A percentile compares a stretch with the other conserved stretches of the same genome.
Evolutionary conservation across 768 basidiomycete species (phyloP).

Genomic region (Podaxis sp.): DNA sequence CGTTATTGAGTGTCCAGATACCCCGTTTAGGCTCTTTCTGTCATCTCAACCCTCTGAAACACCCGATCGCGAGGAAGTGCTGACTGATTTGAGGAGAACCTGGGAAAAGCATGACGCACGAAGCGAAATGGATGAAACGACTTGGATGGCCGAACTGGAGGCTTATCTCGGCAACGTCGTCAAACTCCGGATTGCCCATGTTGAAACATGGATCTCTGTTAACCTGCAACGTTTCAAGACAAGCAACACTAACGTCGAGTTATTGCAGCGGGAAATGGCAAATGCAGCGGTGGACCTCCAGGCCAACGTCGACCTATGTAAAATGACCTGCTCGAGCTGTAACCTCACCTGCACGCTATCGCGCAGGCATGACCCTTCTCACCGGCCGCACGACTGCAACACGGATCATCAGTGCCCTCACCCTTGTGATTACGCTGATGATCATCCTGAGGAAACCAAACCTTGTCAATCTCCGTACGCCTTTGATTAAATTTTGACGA

Average conservation of each 20-base stretch:
- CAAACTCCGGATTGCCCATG: constrained; percentile 43
- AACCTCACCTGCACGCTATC: constrained; percentile 46
- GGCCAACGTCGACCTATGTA: constrained; percentile 47
- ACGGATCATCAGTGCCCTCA: constrained; percentile 47
- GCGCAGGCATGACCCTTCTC: constrained; percentile 37
- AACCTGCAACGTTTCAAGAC: constrained; percentile 49
- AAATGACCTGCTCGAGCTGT: constrained; percentile 44
- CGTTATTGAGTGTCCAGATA: constrained; percentile 36
- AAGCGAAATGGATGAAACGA: constrained; percentile 32
- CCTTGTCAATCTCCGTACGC: constrained; percentile 48
- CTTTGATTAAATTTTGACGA: not conserved
- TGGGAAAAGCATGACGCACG: constrained; percentile 34
- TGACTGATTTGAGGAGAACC: constrained; percentile 21
- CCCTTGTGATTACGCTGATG: constrained; percentile 40
- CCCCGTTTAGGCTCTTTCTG: constrained; percentile 32
- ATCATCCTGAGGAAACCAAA: constrained; percentile 28
- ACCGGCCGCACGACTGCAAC: constrained; percentile 45
- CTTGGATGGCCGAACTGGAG: constrained; percentile 40
- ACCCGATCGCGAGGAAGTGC: constrained; percentile 22
- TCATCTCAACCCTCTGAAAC: constrained; percentile 11
- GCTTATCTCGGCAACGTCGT: constrained; percentile 37
- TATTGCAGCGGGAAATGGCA: constrained; percentile 43
- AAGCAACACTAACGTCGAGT: constrained; percentile 41
- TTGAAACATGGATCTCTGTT: constrained; percentile 47
- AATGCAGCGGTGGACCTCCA: constrained; percentile 42